These are phyloP conservation scores for Saccharomyces hybrid DNA, from an alignment of 1,139 yeast genomes.

Conservation along the genomic window DNA sequence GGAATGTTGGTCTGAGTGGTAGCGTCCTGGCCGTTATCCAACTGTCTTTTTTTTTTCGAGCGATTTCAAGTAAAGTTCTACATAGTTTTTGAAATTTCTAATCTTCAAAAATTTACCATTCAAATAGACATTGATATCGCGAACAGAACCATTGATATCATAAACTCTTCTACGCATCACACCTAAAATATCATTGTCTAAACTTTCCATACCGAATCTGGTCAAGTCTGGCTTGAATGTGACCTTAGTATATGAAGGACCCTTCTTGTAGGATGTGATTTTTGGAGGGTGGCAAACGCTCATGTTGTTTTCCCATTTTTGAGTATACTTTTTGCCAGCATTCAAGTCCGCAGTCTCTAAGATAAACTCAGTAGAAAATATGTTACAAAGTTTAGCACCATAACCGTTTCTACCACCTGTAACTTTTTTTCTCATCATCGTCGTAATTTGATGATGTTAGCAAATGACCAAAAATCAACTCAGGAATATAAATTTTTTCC, in stretches of 20 bases:
- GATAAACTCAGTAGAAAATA: conserved; percentile 79
- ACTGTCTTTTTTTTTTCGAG: conserved; percentile 38
- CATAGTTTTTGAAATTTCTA: conserved; percentile 74
- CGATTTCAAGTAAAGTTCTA: conserved; percentile 83
- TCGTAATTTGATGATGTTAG: conserved; percentile 94
- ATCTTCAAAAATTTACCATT: conserved; percentile 69
- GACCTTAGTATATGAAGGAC: conserved; percentile 72
- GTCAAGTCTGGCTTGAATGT: conserved; percentile 82
- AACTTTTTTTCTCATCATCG: conserved; percentile 89
- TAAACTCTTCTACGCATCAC: conserved; percentile 89
- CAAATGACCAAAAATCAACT: conserved; percentile 89
- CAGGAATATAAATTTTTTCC: conserved; percentile 91
- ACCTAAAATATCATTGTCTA: conserved; percentile 76
- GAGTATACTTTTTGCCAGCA: conserved; percentile 58
- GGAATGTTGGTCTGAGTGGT: conserved; percentile 40
- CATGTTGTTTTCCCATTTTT: conserved; percentile 88
- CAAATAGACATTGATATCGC: conserved; percentile 68
- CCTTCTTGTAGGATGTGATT: conserved; percentile 47
- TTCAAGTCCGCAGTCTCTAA: conserved; percentile 83
- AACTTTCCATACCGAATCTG: conserved; percentile 72
- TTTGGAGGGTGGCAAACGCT: conserved; percentile 65
- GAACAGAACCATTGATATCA: conserved; percentile 93
- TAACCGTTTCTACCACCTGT: conserved; percentile 98
- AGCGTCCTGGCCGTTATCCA: conserved; percentile 34
- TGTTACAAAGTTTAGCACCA: conserved; percentile 94